Base-by-base conservation (phyloP, 2,329 filamentous ascomycete genomes). In the Gyromitra esculenta region DNA sequence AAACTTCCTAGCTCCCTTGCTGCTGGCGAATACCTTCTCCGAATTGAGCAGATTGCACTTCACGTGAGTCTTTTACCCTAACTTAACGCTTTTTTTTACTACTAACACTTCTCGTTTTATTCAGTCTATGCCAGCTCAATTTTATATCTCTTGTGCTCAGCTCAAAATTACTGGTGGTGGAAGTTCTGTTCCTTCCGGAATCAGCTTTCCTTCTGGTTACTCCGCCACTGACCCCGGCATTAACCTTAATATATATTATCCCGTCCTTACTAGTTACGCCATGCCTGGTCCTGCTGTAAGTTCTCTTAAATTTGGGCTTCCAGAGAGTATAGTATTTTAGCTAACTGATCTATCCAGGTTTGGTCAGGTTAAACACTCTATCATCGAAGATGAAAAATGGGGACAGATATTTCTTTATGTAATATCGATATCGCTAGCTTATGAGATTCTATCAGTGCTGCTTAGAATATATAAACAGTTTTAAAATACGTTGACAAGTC, bases 131-230 rank as follows among this genome's bases (percentile, higher is more conserved):
- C 82, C 80, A 67, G 82, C 82, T 13, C 83, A 84, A 74, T 83
- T 83, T 75, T 84, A 84, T 71, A 77, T 85, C 60, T 82, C 82
- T 5, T 86, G 85, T 69, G 82, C 82, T 3, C 85, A 86, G 77
- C 80, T 85, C 70, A 84, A 82, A 60, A 82, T 86, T 18, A 84
- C 84, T 0, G 83, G 82, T 13, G 83, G 84, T 9, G 85, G 84
- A 54, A 50, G 39, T 9, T 79, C 81, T 35, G 83, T 84, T 78
- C 79, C 82, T 15, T 63, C 81, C 73, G 85, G 85, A 0, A 84
- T 87, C 76, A 83, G 81, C 81, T 85, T 87, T 82, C 86, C 86
- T 0, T 84, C 85, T 15, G 85, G 83, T 0, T 87, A 87, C 81
- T 77, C 82, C 79, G 81, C 83, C 62, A 83, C 80, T 63, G 84